Conservation (phyloP, 2,329 filamentous ascomycete species). For the Epichloe baconii region DNA sequence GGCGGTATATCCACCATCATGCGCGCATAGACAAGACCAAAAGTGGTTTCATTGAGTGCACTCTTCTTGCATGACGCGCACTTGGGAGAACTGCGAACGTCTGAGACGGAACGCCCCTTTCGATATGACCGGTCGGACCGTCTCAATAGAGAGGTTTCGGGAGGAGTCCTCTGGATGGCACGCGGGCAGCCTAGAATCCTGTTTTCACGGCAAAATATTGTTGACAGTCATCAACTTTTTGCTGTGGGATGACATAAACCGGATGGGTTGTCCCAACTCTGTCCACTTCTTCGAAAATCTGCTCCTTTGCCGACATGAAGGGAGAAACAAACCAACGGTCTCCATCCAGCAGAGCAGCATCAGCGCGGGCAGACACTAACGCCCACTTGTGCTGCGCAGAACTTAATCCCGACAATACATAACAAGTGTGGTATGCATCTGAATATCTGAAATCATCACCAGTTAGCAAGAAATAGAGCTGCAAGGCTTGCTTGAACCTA, state of each 20-base stretch:
- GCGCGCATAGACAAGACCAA: background rate
- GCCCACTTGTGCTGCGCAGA: slow-evolving; percentile 61
- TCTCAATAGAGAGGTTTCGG: background rate
- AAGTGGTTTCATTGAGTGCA: too few relatives aligned
- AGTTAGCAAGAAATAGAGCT: background rate
- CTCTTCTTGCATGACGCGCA: background rate
- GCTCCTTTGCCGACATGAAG: slow-evolving; percentile 37
- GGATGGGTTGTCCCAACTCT: slow-evolving; percentile 62
- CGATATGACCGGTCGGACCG: background rate
- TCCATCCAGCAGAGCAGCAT: slow-evolving; percentile 20
- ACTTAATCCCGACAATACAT: slow-evolving; percentile 76
- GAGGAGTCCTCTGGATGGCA: background rate
- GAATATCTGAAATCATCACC: slow-evolving; percentile 40
- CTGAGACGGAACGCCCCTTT: background rate
- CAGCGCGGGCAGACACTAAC: slow-evolving; percentile 23
- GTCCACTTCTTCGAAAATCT: slow-evolving; percentile 60
- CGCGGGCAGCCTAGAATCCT: slow-evolving; percentile 33
- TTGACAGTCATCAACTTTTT: slow-evolving; percentile 50
- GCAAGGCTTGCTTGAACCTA: background rate
- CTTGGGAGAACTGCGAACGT: background rate
- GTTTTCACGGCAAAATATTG: slow-evolving; percentile 49
- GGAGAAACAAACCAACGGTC: slow-evolving; percentile 35
- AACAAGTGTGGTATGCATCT: slow-evolving; percentile 88
- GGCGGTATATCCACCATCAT: background rate
- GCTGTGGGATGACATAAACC: slow-evolving; percentile 70